Evolutionary conservation across 495 filamentous ascomycete species (phyloP), one percentile per base, ranked within the genome.

Genomic region (Amphirosellinia nigrospora): DNA sequence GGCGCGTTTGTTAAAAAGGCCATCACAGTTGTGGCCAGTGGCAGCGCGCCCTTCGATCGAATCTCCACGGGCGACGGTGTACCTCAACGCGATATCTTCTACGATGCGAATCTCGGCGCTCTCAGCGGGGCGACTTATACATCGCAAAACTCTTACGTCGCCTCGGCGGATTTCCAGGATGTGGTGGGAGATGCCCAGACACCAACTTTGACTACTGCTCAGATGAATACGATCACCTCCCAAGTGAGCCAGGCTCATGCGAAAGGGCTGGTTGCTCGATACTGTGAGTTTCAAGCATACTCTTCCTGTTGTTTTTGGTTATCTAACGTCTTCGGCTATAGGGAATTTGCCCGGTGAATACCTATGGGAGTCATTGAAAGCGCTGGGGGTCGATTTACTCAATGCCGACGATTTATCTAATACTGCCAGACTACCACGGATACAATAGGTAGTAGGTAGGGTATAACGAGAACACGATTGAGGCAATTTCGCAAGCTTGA

Each of bases 11-110:
- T 77, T 8, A 76, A 83, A 9, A 84, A 86, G 4, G 86, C 89
- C 0, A 74, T 95, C 7, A 94, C 91, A 5, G 83, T 94, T 16
- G 89, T 94, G 16, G 91, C 86, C 1, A 93, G 92, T 10, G 92
- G 92, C 13, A 88, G 88, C 58, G 87, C 91, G 0, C 90, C 92
- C 0, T 89, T 92, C 53, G 83, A 90, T 59, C 66, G 80, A 2
- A 74, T 88, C 21, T 73, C 75, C 2, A 67, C 72, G 0, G 85
- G 85, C 53, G 61, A 77, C 63, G 76, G 76, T 19, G 66, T 79
- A 9, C 79, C 78, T 1, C 79, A 86, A 64, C 81, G 87, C 2
- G 86, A 90, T 75, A 78, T 90, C 19, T 90, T 92, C 78, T 89
- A 86, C 78, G 88, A 89, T 70, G 88, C 89, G 0, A 84, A 87